Base-by-base conservation (phyloP, 148 eudicot species). In the Polygonum aviculare region DNA sequence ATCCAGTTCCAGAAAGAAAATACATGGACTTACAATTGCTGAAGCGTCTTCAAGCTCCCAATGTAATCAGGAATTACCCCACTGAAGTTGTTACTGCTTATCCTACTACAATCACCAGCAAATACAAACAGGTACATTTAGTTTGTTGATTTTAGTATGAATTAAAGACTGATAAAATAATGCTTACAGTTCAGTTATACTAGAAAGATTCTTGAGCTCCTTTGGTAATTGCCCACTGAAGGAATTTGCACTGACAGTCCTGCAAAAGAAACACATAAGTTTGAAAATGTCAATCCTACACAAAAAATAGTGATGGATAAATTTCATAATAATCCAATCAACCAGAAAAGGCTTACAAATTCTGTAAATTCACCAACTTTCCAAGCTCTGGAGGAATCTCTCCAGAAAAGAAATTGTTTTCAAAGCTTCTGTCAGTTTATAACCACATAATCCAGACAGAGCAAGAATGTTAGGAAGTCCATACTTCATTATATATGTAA, bases 61-160 rank as follows among this genome's bases (percentile, higher is more conserved):
- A 90, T 84, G 74, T 85, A 87, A 76, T 82, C 77, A 8, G 94
- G 94, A 78, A 90, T 88, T 63, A 67, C 78, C 75, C 94, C 92
- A 19, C 72, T 77, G 44, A 90, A 85, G 78, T 81, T 84, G 80
- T 88, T 90, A 74, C 88, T 91, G 74, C 79, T 90, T 44, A 90
- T 84, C 84, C 94, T 80, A 80, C 94, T 90, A 88, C 84, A 78
- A 69, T 49, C 39, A 26, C 22, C 60, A 18, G 2, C 7, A 55
- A 18, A 55, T 19, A 9, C 26, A n/a, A 49, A 14, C 4, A 49
- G 18, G 3, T 6, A 44, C 9, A 6, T 6, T 44, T 10, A 44
- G 9, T 44, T 44, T 44, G 47, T 44, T 41, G 47, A 44, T 6
- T 26, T 26, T 44, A 44, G 11, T 44, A 7, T 6, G 9, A 10